Evolutionary conservation across 192 early-diverging fungal genomes (phyloP).

Genomic region (Cetraspora pellucida): DNA sequence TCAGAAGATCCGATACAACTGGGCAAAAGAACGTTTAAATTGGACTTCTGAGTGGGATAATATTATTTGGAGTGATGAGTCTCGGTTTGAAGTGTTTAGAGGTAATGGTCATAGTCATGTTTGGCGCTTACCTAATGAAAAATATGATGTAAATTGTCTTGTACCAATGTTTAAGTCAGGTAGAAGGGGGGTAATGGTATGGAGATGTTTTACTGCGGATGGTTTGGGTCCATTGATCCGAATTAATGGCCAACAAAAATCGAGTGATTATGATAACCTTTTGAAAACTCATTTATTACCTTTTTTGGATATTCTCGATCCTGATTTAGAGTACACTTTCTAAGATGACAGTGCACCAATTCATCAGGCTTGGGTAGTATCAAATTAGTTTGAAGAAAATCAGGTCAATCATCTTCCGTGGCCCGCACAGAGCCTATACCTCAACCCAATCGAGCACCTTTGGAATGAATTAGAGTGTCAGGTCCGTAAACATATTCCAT

Average conservation of each 20-base stretch:
- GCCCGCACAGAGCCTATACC: conserved; percentile 8
- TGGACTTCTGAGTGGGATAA: conserved; percentile 16
- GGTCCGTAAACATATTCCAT: neutral
- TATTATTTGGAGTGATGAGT: conserved; percentile 29
- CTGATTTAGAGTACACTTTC: neutral
- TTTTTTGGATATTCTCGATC: neutral
- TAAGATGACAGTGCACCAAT: conserved; percentile 13
- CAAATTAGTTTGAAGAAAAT: conserved; percentile 1
- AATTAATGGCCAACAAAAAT: neutral
- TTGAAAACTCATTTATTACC: conserved; percentile 13
- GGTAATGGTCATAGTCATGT: conserved; percentile 5
- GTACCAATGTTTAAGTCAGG: conserved; percentile 10
- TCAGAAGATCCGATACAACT: neutral
- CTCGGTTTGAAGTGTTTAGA: conserved; percentile 4
- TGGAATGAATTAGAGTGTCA: conserved; percentile 2
- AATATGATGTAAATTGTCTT: no score
- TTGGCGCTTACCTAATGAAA: conserved; percentile 5
- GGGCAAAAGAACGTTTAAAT: neutral
- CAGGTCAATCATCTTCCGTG: neutral
- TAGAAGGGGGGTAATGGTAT: conserved; percentile 1
- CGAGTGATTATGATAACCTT: neutral
- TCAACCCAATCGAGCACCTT: conserved; percentile 18
- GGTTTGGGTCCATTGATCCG: neutral
- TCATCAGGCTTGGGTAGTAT: neutral
- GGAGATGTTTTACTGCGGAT: conserved; percentile 4